Percentiles rank a stretch among this genome's conserved stretches.
phyloP scores from a whole-genome alignment of 441 rosid genomes.

The Raphanus hybrid region DNA sequence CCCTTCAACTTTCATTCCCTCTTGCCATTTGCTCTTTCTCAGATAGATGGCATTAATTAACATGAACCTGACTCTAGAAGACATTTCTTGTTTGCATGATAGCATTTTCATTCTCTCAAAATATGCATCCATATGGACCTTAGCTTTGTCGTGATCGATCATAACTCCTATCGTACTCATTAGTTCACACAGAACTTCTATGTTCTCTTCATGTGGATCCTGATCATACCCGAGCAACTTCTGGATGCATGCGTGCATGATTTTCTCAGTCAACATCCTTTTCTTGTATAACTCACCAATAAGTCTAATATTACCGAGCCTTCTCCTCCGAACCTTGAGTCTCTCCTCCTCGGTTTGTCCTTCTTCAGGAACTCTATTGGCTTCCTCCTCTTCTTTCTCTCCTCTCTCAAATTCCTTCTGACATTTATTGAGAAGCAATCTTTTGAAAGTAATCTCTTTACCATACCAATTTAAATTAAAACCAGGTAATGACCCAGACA shows the following conservation, averaged over 20 bases:
- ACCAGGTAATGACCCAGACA: slow-evolving; percentile 80
- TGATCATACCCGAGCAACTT: slow-evolving; percentile 76
- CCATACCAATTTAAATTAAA: slow-evolving; percentile 65
- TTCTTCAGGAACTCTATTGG: slow-evolving; percentile 80
- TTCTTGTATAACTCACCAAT: slow-evolving; percentile 98
- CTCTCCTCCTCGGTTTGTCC: slow-evolving; percentile 85
- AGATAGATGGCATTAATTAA: slow-evolving; percentile 85
- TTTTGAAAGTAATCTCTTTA: slow-evolving; percentile 80
- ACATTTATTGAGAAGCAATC: slow-evolving; percentile 86
- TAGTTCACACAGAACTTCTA: slow-evolving; percentile 89
- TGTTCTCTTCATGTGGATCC: slow-evolving; percentile 92
- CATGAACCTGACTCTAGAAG: slow-evolving; percentile 93
- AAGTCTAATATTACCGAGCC: slow-evolving; percentile 95
- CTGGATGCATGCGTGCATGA: slow-evolving; percentile 82
- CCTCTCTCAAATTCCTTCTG: slow-evolving; percentile 98
- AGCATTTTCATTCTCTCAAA: slow-evolving; percentile 74
- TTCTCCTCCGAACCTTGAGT: slow-evolving; percentile 81
- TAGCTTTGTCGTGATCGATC: slow-evolving; percentile 80
- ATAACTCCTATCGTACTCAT: slow-evolving; percentile 95
- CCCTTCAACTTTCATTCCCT: slow-evolving; percentile 97
- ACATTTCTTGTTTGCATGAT: slow-evolving; percentile 70
- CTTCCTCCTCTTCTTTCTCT: slow-evolving; percentile 94
- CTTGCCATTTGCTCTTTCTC: slow-evolving; percentile 96
- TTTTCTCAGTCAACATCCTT: slow-evolving; percentile 85
- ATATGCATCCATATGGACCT: slow-evolving; percentile 74